Base-by-base conservation (phyloP, 495 filamentous ascomycete genomes). In the Evansstolkia leycettana region DNA sequence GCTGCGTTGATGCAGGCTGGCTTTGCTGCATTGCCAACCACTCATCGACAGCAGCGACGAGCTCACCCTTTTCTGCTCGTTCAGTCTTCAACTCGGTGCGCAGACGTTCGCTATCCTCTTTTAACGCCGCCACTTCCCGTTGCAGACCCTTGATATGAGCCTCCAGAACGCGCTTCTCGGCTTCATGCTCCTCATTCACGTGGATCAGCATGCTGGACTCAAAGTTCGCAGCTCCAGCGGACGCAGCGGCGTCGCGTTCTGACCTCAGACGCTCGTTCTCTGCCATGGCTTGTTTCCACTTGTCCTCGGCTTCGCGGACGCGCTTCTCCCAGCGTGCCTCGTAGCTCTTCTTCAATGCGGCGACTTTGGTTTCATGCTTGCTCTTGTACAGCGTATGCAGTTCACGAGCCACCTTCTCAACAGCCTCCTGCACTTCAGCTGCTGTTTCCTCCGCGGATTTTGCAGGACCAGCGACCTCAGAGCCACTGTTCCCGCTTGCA, bases 291-390 rank as follows among this genome's bases (percentile, higher is more conserved):
- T 78, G 66, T 30, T 78, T 74, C 10, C 93, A 53, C 37, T 78
- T 73, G 1, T 55, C 58, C 54, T 94, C 80, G 2, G 89, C 72
- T 43, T 85, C 80, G 17, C 69, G 67, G 19, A 85, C 64, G 41
- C 80, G 84, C 63, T 90, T 88, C 52, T 92, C 84, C 76, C 83
- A 87, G 31, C 88, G 75, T 28, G 69, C 69, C 48, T 94, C 85
- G 57, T 95, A 96, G 54, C 79, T 87, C 55, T 94, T 94, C 62
- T 95, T 95, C 38, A 98, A 67, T 6, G 86, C 87, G 0, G 81
- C 73, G 17, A 96, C 88, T 60, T 98, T 98, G 31, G 76, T 81
- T 61, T 94, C 88, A 51, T 98, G 92, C 52, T 98, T 98, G 51
- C 75, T 71, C 60, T 94, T 95, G 66, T 98, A 98, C n/a, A 94